A percentile compares a stretch with the other conserved stretches of the same genome.
These are phyloP conservation scores for Murraya paniculata DNA, from an alignment of 345 rosid species.

Conservation along the genomic window DNA sequence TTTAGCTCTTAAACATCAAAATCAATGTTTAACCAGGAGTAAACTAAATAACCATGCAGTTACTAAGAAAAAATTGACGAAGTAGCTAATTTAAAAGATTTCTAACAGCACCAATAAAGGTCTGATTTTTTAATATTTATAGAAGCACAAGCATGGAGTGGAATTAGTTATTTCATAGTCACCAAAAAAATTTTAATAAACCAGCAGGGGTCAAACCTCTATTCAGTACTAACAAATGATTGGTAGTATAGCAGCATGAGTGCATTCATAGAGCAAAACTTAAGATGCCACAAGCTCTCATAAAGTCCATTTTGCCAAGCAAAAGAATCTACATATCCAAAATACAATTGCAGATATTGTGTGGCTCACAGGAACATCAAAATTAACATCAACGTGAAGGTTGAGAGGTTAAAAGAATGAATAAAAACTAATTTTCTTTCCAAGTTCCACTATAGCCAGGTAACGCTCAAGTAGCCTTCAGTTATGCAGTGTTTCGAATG, in stretches of 20 bases:
- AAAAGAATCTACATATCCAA: background rate
- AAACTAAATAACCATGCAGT: background rate
- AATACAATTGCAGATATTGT: background rate
- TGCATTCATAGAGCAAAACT: background rate
- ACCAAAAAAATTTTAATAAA: background rate
- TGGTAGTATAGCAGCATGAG: background rate
- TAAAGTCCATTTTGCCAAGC: background rate
- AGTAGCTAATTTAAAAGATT: background rate
- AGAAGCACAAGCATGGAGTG: background rate
- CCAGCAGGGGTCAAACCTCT: background rate
- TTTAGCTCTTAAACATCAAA: conserved; percentile 10
- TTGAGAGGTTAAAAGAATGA: background rate
- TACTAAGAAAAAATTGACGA: background rate
- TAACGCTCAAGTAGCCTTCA: background rate
- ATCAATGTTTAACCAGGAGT: background rate
- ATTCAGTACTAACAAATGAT: background rate
- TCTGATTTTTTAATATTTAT: background rate
- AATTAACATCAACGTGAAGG: background rate
- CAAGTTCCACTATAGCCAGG: background rate
- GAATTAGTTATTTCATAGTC: background rate
- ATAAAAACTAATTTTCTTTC: background rate
- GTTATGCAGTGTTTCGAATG: background rate
- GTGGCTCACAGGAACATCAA: background rate
- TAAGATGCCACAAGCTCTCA: background rate
- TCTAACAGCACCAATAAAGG: background rate